Evolutionary conservation across 2,329 filamentous ascomycete genomes (phyloP).

Genomic region (Pleurostoma richardsiae): DNA sequence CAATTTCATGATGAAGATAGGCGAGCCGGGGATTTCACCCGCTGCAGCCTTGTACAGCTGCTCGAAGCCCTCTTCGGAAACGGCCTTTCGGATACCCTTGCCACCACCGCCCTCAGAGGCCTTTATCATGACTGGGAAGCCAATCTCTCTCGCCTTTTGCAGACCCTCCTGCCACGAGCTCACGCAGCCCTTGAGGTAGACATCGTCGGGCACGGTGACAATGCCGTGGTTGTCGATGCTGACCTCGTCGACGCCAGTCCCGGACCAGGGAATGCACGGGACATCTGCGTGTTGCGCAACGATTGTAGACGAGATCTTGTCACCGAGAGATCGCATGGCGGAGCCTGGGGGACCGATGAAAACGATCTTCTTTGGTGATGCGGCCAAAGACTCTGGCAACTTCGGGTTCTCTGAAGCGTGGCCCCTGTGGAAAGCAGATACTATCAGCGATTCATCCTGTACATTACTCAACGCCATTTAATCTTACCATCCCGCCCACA

Average conservation of each 20-base stretch:
- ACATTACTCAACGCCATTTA: conserved; percentile 2
- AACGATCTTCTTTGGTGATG: conserved; percentile 96
- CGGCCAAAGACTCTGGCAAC: conserved; percentile 90
- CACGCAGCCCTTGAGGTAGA: conserved; percentile 90
- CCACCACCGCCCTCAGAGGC: conserved; percentile 99
- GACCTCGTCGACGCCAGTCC: conserved; percentile 82
- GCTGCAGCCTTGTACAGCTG: conserved; percentile 91
- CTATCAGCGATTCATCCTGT: conserved; percentile 1
- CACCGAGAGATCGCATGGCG: conserved; percentile 96
- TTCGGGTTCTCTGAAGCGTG: conserved; percentile 99
- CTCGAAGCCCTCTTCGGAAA: conserved; percentile 78
- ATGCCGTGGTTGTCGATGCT: conserved; percentile 75
- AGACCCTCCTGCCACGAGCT: conserved; percentile 87
- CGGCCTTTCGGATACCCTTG: conserved; percentile 97
- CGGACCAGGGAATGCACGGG: conserved; percentile 99
- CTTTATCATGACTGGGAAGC: conserved; percentile 99
- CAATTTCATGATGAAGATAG: conserved; percentile 99
- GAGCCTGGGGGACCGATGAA: conserved; percentile 98
- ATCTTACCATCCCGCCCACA: conserved; percentile 95
- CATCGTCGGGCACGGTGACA: conserved; percentile 80
- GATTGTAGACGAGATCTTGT: conserved; percentile 99
- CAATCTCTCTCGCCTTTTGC: conserved; percentile 79
- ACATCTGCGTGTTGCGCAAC: conserved; percentile 95
- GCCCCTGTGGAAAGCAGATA: conserved; percentile 55
- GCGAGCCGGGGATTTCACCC: conserved; percentile 95